Conservation (phyloP, 306 rosid species). For the Vigna hirtella region DNA sequence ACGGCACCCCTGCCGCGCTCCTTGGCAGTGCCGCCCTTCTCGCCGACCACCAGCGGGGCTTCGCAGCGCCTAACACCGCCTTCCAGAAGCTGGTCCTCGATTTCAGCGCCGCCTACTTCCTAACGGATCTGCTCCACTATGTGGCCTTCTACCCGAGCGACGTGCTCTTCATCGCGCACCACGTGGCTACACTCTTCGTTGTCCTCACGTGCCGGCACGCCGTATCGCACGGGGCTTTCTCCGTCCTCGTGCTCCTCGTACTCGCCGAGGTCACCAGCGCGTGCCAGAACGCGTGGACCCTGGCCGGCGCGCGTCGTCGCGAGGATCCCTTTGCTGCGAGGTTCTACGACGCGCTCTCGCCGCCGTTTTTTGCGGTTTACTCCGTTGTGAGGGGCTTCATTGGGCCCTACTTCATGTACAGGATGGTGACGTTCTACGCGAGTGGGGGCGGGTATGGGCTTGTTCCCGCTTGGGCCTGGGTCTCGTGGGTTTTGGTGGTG, state of each 20-base stretch:
- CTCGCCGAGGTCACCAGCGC: constrained; percentile 86
- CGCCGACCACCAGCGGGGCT: constrained; percentile 55
- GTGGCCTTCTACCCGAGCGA: constrained; percentile 70
- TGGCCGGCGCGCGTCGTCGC: constrained; percentile 56
- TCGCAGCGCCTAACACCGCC: constrained; percentile 63
- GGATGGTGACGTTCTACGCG: constrained; percentile 60
- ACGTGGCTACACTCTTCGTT: constrained; percentile 86
- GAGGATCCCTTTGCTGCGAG: constrained; percentile 63
- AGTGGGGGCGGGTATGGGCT: constrained; percentile 63
- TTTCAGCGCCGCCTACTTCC: constrained; percentile 87
- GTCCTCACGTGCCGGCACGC: constrained; percentile 82
- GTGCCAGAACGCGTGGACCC: constrained; percentile 91
- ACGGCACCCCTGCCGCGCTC: constrained; percentile 85
- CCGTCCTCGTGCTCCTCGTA: constrained; percentile 64
- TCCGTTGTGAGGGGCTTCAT: constrained; percentile 65
- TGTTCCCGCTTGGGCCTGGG: constrained; percentile 85
- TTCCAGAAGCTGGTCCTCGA: constrained; percentile 74
- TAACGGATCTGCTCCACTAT: constrained; percentile 82
- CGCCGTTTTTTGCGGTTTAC: constrained; percentile 69
- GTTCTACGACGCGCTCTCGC: constrained; percentile 59
- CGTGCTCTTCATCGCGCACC: constrained; percentile 87
- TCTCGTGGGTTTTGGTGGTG: constrained; percentile 83
- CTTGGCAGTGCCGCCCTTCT: constrained; percentile 58
- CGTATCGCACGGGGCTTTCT: constrained; percentile 72
- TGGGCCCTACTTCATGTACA: constrained; percentile 76